Evolutionary conservation across 257 asterid species (phyloP), one percentile per base, ranked within the genome.

Genomic region (Capsicum rhomboideum): DNA sequence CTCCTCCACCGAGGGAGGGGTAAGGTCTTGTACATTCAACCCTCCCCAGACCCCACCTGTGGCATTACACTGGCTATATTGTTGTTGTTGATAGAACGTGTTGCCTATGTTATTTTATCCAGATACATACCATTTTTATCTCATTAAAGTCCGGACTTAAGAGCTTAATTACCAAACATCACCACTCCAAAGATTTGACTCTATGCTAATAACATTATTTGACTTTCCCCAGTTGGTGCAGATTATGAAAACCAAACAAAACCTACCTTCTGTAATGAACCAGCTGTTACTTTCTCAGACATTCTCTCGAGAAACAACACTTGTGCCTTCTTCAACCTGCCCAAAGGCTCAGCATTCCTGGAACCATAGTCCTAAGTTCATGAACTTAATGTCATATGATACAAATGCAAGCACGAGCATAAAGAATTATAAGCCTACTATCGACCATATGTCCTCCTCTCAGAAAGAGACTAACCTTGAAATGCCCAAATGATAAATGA

Each of bases 231-330:
- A 28, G 63, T 77, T 77, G 17, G 44, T 52, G 2, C 82, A 77
- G 11, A 34, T 56, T 79, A 20, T 54, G 50, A 69, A 82, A 79
- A 56, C 31, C 68, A 55, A 54, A 46, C 80, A n/a, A 74, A n/a
- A 53, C 84, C 88, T 89, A 95, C 99, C 98, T 89, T 95, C 84
- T 88, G 91, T 81, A 84, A 71, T 40, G 97, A 88, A 83, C 90
- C 93, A 80, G 85, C 83, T 31, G 77, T 85, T 77, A 93, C 95
- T 83, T 75, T 88, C 83, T 95, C 99, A 0, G 98, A 97, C 88
- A 95, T 89, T 87, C 98, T 92, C 91, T 97, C 99, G 0, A 97
- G 97, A 91, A 97, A 97, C 71, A 93, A 85, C 78, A 90, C 98
- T 86, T 97, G 97, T 10, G 98, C 98, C 87, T 93, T 95, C 90